A percentile compares a stretch with the other conserved stretches of the same genome.
These are phyloP conservation scores for Phyllosticta ampelicida DNA, from an alignment of 2,329 filamentous ascomycete species.

Conservation along the genomic window DNA sequence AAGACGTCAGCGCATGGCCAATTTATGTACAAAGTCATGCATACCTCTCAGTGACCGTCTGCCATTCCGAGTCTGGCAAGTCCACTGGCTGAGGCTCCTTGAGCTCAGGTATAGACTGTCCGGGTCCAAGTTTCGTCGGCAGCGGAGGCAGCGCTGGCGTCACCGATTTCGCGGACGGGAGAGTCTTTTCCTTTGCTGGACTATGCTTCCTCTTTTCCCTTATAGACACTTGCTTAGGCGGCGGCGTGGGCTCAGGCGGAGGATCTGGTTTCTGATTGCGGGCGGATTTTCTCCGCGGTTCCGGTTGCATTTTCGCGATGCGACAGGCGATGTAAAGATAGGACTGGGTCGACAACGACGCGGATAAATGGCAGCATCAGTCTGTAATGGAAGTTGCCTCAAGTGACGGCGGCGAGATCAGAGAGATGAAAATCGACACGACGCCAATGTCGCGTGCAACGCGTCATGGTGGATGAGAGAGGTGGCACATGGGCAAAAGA, in stretches of 20 bases:
- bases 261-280: conserved; percentile 10
- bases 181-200: conserved; percentile 5
- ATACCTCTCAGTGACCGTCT: conserved; percentile 63
- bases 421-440: not conserved
- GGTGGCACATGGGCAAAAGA: conserved; percentile 2
- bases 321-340: not conserved
- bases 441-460: not conserved
- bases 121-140: conserved; percentile 52
- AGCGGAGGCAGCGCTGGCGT: conserved; percentile 30
- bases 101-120: conserved; percentile 61
- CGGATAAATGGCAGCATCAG: not conserved
- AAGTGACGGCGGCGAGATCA: not conserved
- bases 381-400: not conserved
- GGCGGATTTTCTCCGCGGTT: conserved; percentile 6
- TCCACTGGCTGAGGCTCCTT: conserved; percentile 54
- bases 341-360: not conserved
- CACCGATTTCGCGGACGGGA: not conserved
- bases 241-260: not conserved
- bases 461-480: not conserved
- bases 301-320: conserved; percentile 2
- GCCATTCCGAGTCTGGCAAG: conserved; percentile 55
- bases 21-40: conserved; percentile 5
- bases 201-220: conserved; percentile 9
- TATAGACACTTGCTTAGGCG: not conserved
- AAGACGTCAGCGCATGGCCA: conserved; percentile 12